phyloP scores from a whole-genome alignment of 208 protist species.

The Acanthamoeba sp. region DNA sequence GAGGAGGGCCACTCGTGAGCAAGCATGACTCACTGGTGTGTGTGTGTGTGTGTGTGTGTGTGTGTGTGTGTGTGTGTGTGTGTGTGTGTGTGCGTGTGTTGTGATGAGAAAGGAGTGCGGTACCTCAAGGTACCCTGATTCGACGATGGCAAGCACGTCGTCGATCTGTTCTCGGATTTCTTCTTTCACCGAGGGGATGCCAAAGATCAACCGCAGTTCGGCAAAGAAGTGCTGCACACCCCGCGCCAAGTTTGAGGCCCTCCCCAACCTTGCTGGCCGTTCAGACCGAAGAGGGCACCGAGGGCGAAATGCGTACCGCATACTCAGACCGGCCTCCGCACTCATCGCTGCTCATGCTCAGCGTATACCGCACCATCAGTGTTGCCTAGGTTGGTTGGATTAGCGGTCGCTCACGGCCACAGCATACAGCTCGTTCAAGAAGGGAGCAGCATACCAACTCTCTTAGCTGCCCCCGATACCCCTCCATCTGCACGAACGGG shows the following conservation, averaged over 20 bases:
- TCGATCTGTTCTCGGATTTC: constrained; percentile 68
- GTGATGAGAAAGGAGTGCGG: not conserved
- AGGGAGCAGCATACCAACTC: not conserved
- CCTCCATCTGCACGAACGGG: constrained; percentile 23
- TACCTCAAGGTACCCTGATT: constrained; percentile 46
- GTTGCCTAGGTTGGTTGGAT: too few relatives aligned
- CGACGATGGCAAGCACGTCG: constrained; percentile 36
- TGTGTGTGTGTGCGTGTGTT: too few relatives aligned
- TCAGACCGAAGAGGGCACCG: too few relatives aligned
- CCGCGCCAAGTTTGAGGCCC: too few relatives aligned
- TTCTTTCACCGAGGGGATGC: constrained; percentile 41
- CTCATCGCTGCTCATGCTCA: constrained; percentile 71
- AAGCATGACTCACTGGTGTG: too few relatives aligned
- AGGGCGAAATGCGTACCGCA: not conserved
- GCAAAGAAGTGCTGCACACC: constrained; percentile 58
- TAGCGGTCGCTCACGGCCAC: not conserved
- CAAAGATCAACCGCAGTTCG: constrained; percentile 36
- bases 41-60: too few relatives aligned
- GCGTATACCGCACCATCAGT: constrained; percentile 62
- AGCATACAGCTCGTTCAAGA: too few relatives aligned
- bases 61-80: too few relatives aligned
- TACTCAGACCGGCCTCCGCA: constrained; percentile 59
- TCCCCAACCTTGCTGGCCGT: too few relatives aligned
- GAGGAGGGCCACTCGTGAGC: too few relatives aligned
- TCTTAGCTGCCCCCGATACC: not conserved